Conservation (phyloP, 495 filamentous ascomycete genomes). For the Penicillium taxi region DNA sequence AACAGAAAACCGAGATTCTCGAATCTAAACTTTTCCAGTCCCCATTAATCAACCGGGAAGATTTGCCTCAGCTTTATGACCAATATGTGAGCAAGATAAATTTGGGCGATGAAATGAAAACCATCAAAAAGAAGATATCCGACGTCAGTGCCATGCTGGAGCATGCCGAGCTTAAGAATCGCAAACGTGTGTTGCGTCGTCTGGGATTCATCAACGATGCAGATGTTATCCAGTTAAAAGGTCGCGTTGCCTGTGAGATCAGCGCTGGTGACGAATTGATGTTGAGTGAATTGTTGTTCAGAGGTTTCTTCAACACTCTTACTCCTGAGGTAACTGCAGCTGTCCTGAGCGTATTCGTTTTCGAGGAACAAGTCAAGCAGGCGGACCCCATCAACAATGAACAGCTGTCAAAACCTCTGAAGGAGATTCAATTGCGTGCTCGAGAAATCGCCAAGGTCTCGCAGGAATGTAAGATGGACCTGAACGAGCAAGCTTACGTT, state of each 20-base stretch:
- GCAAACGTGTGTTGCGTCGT: slow-evolving; percentile 94
- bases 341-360: slow-evolving; percentile 85
- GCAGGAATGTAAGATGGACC: slow-evolving; percentile 78
- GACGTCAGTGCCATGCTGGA: slow-evolving; percentile 80
- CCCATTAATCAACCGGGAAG: slow-evolving; percentile 80
- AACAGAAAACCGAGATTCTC: slow-evolving; percentile 85
- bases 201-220: slow-evolving; percentile 90
- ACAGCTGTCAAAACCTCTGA: slow-evolving; percentile 75
- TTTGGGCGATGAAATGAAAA: slow-evolving; percentile 70
- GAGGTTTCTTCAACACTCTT: slow-evolving; percentile 95
- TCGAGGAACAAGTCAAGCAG: slow-evolving; percentile 85
- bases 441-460: slow-evolving; percentile 84
- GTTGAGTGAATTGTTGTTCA: slow-evolving; percentile 87
- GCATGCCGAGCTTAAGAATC: slow-evolving; percentile 88
- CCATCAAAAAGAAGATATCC: slow-evolving; percentile 74
- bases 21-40: slow-evolving; percentile 86
- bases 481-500: slow-evolving; percentile 91
- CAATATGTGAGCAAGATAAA: slow-evolving; percentile 75
- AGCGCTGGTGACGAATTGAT: slow-evolving; percentile 88
- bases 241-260: slow-evolving; percentile 93
- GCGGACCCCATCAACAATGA: slow-evolving; percentile 56
- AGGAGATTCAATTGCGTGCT: slow-evolving; percentile 77
- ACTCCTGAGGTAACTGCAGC: slow-evolving; percentile 79
- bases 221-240: slow-evolving; percentile 92
- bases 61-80: slow-evolving; percentile 72